A percentile compares a stretch with the other conserved stretches of the same genome.
phyloP scores from a whole-genome alignment of 768 basidiomycete genomes.

The Suillus hirtellus region DNA sequence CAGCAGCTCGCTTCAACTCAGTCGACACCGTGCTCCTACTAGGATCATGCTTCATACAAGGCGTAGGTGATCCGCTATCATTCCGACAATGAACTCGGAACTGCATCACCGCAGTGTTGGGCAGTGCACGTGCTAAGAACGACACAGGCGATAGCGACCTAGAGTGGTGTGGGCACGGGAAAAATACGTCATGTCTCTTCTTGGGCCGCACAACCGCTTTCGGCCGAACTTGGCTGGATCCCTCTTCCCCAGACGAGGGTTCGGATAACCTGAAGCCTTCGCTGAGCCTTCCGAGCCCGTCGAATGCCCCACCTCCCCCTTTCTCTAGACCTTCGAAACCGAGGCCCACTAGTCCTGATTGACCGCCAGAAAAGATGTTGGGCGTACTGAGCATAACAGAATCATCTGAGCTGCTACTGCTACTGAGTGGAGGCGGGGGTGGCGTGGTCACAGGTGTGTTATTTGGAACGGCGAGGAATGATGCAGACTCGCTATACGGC shows the following conservation, averaged over 20 bases:
- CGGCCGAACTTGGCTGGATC: constrained; percentile 9
- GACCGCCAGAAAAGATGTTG: background rate
- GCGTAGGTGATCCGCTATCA: constrained; percentile 24
- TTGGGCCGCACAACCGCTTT: constrained; percentile 21
- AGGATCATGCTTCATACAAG: constrained; percentile 15
- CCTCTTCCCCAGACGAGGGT: background rate
- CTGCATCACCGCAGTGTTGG: constrained; percentile 11
- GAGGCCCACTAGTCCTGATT: constrained; percentile 21
- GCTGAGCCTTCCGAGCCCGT: constrained; percentile 31
- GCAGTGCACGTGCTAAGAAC: constrained; percentile 11
- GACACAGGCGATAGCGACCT: constrained; percentile 14
- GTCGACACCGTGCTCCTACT: constrained; percentile 30
- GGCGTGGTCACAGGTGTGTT: constrained; percentile 25
- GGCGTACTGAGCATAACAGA: background rate
- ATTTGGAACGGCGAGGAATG: constrained; percentile 25
- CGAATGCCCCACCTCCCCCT: constrained; percentile 25
- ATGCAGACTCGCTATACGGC: constrained; percentile 18
- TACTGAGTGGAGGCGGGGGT: background rate
- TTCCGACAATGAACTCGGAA: constrained; percentile 19
- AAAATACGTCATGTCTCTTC: constrained; percentile 31
- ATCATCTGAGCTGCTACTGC: background rate
- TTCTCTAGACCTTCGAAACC: constrained; percentile 29
- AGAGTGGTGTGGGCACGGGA: constrained; percentile 17
- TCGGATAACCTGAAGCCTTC: constrained; percentile 24
- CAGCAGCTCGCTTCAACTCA: constrained; percentile 31